phyloP scores from a whole-genome alignment of 331 rosid species.

The Prunus yedoensis region DNA sequence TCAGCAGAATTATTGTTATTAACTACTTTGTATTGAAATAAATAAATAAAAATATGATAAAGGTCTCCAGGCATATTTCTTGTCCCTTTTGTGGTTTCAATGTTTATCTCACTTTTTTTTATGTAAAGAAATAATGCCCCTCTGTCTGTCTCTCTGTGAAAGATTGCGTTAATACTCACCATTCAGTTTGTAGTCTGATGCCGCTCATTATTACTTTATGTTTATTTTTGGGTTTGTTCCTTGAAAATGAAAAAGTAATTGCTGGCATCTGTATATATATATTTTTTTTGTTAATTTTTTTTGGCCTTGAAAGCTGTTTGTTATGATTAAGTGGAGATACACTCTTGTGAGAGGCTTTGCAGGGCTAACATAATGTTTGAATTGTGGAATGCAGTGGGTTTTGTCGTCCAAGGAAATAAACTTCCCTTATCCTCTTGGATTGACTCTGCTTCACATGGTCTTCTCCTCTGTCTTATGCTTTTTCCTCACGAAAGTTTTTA shows the following conservation, averaged over 20 bases:
- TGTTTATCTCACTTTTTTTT: no score
- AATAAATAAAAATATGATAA: background rate
- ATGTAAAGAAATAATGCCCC: background rate
- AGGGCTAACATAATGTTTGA: slow-evolving; percentile 29
- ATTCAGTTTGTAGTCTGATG: slow-evolving; percentile 1
- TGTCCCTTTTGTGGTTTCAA: no score
- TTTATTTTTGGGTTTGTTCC: background rate
- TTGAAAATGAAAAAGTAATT: background rate
- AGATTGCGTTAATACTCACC: background rate
- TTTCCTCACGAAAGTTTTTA: slow-evolving; percentile 75
- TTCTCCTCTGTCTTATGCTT: slow-evolving; percentile 93
- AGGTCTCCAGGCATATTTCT: background rate
- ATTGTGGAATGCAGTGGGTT: slow-evolving; percentile 77
- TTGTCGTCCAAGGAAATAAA: slow-evolving; percentile 96
- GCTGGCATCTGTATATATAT: background rate
- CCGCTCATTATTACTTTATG: background rate
- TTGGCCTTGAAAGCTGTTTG: background rate
- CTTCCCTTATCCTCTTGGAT: slow-evolving; percentile 95
- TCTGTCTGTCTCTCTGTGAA: background rate
- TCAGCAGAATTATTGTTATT: background rate
- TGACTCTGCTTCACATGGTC: slow-evolving; percentile 97
- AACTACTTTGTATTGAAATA: background rate
- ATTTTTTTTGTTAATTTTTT: background rate
- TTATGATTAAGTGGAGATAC: background rate
- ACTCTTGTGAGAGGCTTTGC: background rate